Evolutionary conservation across 2,329 filamentous ascomycete species (phyloP), one percentile per base, ranked within the genome.

Genomic region (Mollisiaceae sp.): DNA sequence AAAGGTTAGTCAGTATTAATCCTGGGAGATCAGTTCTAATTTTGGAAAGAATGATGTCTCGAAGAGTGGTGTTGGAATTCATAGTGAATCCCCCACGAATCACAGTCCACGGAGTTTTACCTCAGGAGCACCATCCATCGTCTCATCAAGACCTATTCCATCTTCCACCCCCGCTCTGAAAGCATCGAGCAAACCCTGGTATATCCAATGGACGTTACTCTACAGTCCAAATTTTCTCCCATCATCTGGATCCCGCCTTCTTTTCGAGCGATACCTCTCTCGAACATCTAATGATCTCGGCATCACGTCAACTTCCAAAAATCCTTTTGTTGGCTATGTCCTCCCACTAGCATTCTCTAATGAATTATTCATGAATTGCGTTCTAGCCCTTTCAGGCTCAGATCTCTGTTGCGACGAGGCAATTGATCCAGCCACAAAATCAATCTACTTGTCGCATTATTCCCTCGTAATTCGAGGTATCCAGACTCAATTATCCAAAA

Each of bases 231-330:
- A 52, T 36, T 24, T 47, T 36, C 58, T 64, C 1, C 24, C 15
- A 20, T 56, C 57, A 12, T 27, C 63, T 20, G 36, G 52, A 3
- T 64, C 63, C 27, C 63, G 63, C 24, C 35, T 64, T 4, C 58
- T 64, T 2, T 64, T 64, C 41, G 63, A 64, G 11, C 63, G 63
- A 50, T 64, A 64, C 18, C n/a, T 64, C 8, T 64, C 57, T 3
- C 47, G 57, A 32, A 64, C 63, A 38, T 64, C 24, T 8, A 60
- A 57, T 56, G 38, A 60, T 4, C 58, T 64, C 14, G 58, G 63
- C 22, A 56, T 45, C 12, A 60, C 58, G 2, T 8, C 39, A 39
- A 27, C 50, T 15, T 5, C 39, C 2, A 47, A 32, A 12, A 64
- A 64, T 22, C 63, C 63, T 2, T 64, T 64, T 15, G 36, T 61